Conservation (phyloP, 164 flowering plant genomes). For the Echeveria elegans region DNA sequence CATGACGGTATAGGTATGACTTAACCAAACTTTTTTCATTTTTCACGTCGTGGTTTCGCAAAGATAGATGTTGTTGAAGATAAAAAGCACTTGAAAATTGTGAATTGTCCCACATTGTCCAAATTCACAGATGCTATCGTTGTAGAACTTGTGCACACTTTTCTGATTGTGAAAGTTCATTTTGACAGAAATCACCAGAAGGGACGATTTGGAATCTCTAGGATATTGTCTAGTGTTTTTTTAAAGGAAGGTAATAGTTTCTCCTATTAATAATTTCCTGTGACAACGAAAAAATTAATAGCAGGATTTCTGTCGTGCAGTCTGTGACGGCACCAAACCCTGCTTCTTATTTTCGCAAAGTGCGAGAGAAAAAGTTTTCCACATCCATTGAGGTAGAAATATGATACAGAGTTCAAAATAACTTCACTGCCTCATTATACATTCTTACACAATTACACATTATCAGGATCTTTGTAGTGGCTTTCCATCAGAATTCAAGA, state of each 20-base stretch:
- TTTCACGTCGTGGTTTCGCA: too few relatives aligned
- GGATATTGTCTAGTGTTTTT: conserved; percentile 84
- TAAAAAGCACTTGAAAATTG: too few relatives aligned
- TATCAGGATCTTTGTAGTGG: neutral
- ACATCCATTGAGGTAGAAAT: neutral
- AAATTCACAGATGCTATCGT: too few relatives aligned
- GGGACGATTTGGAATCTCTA: conserved; percentile 93
- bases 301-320: neutral
- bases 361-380: neutral
- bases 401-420: neutral
- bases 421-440: neutral
- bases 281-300: too few relatives aligned
- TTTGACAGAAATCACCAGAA: conserved; percentile 79
- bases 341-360: neutral
- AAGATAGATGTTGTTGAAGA: too few relatives aligned
- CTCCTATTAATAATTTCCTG: too few relatives aligned
- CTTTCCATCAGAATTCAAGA: neutral
- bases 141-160: neutral
- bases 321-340: neutral
- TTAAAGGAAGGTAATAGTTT: conserved; percentile 74
- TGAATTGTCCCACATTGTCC: too few relatives aligned
- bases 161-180: conserved; percentile 5
- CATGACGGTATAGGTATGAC: conserved; percentile 92
- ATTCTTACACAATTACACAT: neutral
- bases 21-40: neutral